Conservation (phyloP, 2,329 filamentous ascomycete species). For the Keithomyces neogunnii region DNA sequence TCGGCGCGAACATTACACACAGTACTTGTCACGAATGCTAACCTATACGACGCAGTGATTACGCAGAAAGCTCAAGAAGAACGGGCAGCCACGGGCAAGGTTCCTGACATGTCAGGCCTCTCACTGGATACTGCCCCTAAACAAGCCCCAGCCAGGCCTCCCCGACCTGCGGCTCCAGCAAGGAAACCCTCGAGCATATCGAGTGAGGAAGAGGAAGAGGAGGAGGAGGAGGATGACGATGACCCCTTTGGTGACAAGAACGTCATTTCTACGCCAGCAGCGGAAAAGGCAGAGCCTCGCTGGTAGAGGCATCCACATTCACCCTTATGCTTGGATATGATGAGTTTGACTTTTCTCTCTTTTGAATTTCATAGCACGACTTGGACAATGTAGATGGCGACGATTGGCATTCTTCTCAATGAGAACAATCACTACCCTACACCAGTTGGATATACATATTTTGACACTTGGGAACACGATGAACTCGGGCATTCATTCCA, state of each 20-base stretch:
- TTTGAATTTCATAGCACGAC: too few species aligned
- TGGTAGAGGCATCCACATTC: slow-evolving; percentile 15
- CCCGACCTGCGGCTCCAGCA: slow-evolving; percentile 13
- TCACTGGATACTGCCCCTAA: slow-evolving; percentile 31
- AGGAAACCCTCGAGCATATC: background rate
- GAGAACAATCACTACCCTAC: too few species aligned
- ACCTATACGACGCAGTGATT: slow-evolving; percentile 32
- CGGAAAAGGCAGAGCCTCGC: slow-evolving; percentile 20
- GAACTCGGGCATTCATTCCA: too few species aligned
- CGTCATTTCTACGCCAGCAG: slow-evolving; percentile 40
- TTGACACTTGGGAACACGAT: too few species aligned
- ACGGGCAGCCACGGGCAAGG: slow-evolving; percentile 15
- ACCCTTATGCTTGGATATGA: background rate
- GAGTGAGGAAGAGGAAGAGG: slow-evolving; percentile 28
- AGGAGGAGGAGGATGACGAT: slow-evolving; percentile 64
- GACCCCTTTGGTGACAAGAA: slow-evolving; percentile 82
- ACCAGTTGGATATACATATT: too few species aligned
- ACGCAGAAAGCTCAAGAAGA: slow-evolving; percentile 42
- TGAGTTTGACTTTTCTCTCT: background rate
- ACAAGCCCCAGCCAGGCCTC: slow-evolving; percentile 32
- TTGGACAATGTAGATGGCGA: too few species aligned
- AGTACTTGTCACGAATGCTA: background rate
- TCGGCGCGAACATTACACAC: too few species aligned
- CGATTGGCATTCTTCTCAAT: too few species aligned
- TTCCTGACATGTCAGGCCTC: slow-evolving; percentile 37